Base-by-base conservation (phyloP, 805 yeast species). In the Candida boleticola region DNA sequence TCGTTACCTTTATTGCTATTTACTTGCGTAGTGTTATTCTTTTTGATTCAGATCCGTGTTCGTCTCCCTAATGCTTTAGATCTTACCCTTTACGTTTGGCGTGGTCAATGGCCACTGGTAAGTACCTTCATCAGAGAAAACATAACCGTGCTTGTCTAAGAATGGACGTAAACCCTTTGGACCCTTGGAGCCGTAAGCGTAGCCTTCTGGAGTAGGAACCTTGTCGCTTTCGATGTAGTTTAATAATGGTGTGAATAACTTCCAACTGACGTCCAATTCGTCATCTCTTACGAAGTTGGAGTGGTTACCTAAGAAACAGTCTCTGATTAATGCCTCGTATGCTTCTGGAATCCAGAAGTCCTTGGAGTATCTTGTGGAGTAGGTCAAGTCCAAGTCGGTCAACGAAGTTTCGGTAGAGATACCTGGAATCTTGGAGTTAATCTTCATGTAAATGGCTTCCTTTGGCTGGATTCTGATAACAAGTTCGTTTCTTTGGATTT, bases 211-310 rank as follows among this genome's bases (percentile, higher is more conserved):
- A 16, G 63, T 54, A 44, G 93, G 92, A 39, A 80, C 84, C 41
- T 80, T 66, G 37, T 78, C 73, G 36, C 82, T 74, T 67, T 92
- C 98, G 44, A 93, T 73, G 63, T 78, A 74, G 47, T 93, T 72
- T 60, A 93, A 77, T 52, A 93, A 72, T 14, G 98, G 98, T 16
- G 98, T 93, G 74, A 92, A 93, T 45, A 93, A 71, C 53, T 76
- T 76, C 99, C 99, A 93, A 46, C 95, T 84, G 45, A 84, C 82
- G 43, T 90, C 97, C 60, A 93, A 78, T 72, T 93, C 99, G 63
- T 93, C 99, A 61, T 92, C 97, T 71, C 99, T 84, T 26, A 93
- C 98, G 62, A 93, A 93, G 72, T 92, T 92, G 40, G 98, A 86
- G 69, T 93, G 99, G 66, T 90, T 96, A 43, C 95, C 98, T 52